Evolutionary conservation across 345 rosid species (phyloP), one percentile per base, ranked within the genome.

Genomic region (Syzygium aqueum): DNA sequence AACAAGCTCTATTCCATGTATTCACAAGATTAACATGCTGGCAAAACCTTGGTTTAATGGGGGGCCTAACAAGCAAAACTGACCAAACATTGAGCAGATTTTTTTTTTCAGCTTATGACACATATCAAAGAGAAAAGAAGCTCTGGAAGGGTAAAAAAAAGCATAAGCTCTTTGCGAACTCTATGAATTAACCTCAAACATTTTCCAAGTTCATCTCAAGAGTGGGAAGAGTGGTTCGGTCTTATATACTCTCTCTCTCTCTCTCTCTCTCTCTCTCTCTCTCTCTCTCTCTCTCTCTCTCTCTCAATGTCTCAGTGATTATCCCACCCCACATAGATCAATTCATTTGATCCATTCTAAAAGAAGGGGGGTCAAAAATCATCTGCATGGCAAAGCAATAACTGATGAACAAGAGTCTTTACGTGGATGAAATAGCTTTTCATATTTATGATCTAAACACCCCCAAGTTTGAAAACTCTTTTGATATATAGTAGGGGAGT

Each of bases 371-470:
- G 25, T 33, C 7, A 50, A 11, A 30, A 78, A 77, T 78, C 85
- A 86, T 37, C 33, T 67, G 84, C 59, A n/a, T 21, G 59, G 46
- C 25, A 53, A 78, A 52, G 56, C 85, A 78, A 46, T 23, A 30
- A 77, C 49, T 33, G 2, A 73, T 19, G 73, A 61, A 61, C 73
- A 33, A 22, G 43, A 65, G 49, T 19, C 49, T 73, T 73, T 73
- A 5, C 37, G 49, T 21, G 49, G 80, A 73, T 40, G 49, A 37
- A 10, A 51, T 51, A 17, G 30, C 50, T 22, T 84, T 82, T 86
- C 87, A 91, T 87, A 82, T 86, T 46, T 65, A 86, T 90, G 78
- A 84, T 89, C 80, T 37, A 46, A 77, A 86, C 84, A 73, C 33
- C 23, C 37, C 23, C 80, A 19, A 59, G 59, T 51, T 86, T 33